phyloP scores from a whole-genome alignment of 2,329 filamentous ascomycete genomes.

The Paecilomyces sp. region DNA sequence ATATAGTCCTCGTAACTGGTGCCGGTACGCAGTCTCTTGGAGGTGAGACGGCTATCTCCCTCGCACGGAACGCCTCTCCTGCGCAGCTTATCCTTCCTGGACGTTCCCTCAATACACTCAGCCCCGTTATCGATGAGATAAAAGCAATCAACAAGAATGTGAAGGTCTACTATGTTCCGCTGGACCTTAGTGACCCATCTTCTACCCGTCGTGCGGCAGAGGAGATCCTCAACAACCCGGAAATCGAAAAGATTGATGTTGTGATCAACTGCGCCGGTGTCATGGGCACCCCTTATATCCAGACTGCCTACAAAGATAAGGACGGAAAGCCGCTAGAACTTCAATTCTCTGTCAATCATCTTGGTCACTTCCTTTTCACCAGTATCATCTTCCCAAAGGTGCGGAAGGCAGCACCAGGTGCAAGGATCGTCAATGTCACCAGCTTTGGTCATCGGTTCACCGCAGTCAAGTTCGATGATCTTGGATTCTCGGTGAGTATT shows the following conservation, averaged over 20 bases:
- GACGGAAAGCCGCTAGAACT: conserved; percentile 6
- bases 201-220: conserved; percentile 11
- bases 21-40: conserved; percentile 10
- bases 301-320: conserved; percentile 10
- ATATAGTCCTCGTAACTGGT: conserved; percentile 12
- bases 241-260: conserved; percentile 11
- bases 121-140: conserved; percentile 11
- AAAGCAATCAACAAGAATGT: conserved; percentile 7
- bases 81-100: conserved; percentile 13
- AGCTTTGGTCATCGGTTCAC: conserved; percentile 25
- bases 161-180: conserved; percentile 10
- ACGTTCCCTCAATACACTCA: conserved; percentile 9
- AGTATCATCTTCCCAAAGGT: conserved; percentile 12
- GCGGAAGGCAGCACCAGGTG: conserved; percentile 4
- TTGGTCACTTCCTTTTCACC: conserved; percentile 5
- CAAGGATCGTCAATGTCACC: conserved; percentile 31
- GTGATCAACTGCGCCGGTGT: conserved; percentile 17
- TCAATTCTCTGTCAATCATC: neutral
- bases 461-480: neutral
- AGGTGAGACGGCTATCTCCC: conserved; percentile 10
- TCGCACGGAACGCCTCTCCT: conserved; percentile 9
- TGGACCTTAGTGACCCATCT: conserved; percentile 11
- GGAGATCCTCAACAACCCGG: conserved; percentile 4
- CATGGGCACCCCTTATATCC: conserved; percentile 9
- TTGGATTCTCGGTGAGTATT: neutral